Base-by-base conservation (phyloP, 306 rosid species). In the Castanea crenata region DNA sequence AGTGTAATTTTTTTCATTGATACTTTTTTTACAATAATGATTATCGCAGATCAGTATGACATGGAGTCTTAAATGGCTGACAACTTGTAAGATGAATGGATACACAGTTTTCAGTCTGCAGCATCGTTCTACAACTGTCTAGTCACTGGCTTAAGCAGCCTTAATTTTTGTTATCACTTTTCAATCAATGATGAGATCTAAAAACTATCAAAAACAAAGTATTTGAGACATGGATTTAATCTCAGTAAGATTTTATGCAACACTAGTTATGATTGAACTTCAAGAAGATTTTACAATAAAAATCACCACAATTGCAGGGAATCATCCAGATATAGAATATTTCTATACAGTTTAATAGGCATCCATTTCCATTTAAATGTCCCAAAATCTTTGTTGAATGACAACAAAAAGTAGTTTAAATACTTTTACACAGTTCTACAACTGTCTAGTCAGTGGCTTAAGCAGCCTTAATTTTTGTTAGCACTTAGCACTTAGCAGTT, bases 11-110 rank as follows among this genome's bases (percentile, higher is more conserved):
- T 38, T 38, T 38, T 38, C 46, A 38, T 38, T 8, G 46, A 38
- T 38, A 38, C 46, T 38, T 38, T 38, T 38, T 38, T 38, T 38
- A 7, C 11, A 8, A 38, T 38, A 3, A 38, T 38, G 46, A 38
- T 38, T 38, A 38, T 8, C 11, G 11, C 46, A 38, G 46, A 38
- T 38, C 11, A 67, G 38, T 67, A 49, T n/a, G 23, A 71, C 52
- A 56, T 14, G 52, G 23, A 52, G 78, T 81, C 83, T 74, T 78
- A 27, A 71, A 79, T 51, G 38, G 56, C 75, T n/a, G 58, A 71
- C 63, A 65, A 41, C 64, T 32, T 44, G 32, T 75, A 62, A 12
- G 54, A 71, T 19, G 63, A 83, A 69, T 62, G 58, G 54, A 72
- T 73, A 27, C 79, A 81, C 58, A 49, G 21, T 72, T 75, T 78